Base-by-base conservation (phyloP, 2,329 filamentous ascomycete species). In the Aspergillus ruber region DNA sequence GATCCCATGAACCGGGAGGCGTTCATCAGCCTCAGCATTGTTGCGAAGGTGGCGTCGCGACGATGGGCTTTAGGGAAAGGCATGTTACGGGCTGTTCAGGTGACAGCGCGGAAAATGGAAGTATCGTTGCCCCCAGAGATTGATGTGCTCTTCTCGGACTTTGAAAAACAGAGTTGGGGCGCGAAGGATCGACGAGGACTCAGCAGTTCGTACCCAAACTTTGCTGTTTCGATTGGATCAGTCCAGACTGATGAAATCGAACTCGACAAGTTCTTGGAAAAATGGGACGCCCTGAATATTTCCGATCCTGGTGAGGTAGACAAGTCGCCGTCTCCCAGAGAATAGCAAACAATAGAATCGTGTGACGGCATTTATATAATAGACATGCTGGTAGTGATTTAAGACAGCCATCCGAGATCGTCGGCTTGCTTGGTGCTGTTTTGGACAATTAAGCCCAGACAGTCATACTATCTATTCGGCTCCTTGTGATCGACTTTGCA, bases 11-110 rank as follows among this genome's bases (percentile, higher is more conserved):
- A 48, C 35, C 43, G 48, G 18, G 38, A 40, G 4, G 50, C 57
- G 1, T 59, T 61, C 27, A 38, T 51, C 13, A 52, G 56, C 7
- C 50, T 57, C 8, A 48, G 53, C 15, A 51, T 52, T 18, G 43
- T 47, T 3, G 46, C 51, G 4, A 49, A 49, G 8, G 49, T 50
- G 2, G 45, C 53, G 2, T 49, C 51, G 3, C 53, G 55, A 7
- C 52, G 53, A 3, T 59, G 53, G 56, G 40, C 48, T 3, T 21
- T 60, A 4, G 50, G 50, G 0, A 58, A 56, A 32, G 54, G 56
- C 1, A 53, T 59, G 20, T 42, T 61, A 29, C 57, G 58, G 4
- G 50, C 56, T 38, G 38, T 60, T 0, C 56, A 60, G 40, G 20
- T 58, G 9, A 56, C 57, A 1, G 53, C 58, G 1, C 32, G 39